These are phyloP conservation scores for maize (Zea mays) DNA, from an alignment of 176 grass and related monocot species.

Conservation along the genomic window DNA sequence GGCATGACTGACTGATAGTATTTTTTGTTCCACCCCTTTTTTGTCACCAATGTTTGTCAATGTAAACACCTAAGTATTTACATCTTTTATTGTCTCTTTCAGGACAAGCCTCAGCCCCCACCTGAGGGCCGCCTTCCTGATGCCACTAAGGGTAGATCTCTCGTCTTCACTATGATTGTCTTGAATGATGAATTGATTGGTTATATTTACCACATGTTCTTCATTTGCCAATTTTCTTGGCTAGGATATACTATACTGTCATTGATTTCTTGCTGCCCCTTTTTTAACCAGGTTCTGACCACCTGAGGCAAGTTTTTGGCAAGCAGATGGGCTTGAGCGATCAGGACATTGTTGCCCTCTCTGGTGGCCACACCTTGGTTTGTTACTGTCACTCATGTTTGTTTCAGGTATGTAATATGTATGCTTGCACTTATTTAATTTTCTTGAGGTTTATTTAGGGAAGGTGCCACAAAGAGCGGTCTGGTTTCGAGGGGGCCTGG, in stretches of 20 bases:
- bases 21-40: neutral
- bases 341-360: constrained; percentile 91
- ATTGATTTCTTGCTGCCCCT: neutral
- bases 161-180: neutral
- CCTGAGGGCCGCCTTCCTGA: constrained; percentile 92
- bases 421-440: constrained; percentile 7
- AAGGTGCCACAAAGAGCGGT: constrained; percentile 84
- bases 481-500: constrained; percentile 88
- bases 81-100: constrained; percentile 5
- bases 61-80: neutral
- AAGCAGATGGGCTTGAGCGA: constrained; percentile 92
- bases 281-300: constrained; percentile 62
- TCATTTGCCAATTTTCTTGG: neutral
- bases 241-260: neutral
- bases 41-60: neutral
- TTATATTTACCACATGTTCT: neutral
- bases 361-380: constrained; percentile 90
- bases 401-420: neutral
- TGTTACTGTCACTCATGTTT: constrained; percentile 1
- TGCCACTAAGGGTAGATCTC: constrained; percentile 70
- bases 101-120: constrained; percentile 91
- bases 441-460: constrained; percentile 42
- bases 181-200: neutral
- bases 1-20: neutral
- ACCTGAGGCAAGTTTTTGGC: constrained; percentile 90